Conservation (phyloP, 257 asterid species). For the Pogostemon cablin region DNA sequence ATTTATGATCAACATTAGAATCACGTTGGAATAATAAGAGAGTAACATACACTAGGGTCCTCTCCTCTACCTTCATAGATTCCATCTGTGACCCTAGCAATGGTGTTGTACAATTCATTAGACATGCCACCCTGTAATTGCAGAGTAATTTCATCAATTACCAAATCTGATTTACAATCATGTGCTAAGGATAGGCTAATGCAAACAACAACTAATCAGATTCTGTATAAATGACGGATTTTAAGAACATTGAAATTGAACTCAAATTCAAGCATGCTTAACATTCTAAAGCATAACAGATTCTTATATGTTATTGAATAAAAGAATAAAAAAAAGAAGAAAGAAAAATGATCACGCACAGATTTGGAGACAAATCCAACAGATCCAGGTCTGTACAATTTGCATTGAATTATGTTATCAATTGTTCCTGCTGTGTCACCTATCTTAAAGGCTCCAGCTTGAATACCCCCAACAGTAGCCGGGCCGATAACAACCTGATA, state of each 20-base stretch:
- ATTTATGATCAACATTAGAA: slow-evolving; percentile 23
- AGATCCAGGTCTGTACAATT: slow-evolving; percentile 93
- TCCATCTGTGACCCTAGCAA: slow-evolving; percentile 94
- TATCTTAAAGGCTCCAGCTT: slow-evolving; percentile 98
- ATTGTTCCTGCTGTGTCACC: slow-evolving; percentile 99
- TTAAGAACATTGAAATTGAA: no score
- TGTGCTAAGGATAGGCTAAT: no score
- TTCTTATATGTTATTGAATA: neutral
- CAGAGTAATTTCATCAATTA: slow-evolving; percentile 13
- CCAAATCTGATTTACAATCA: neutral
- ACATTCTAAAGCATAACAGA: neutral
- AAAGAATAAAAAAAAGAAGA: neutral
- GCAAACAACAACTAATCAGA: no score
- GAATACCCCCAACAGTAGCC: slow-evolving; percentile 98
- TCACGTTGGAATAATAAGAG: slow-evolving; percentile 6
- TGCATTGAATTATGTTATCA: slow-evolving; percentile 91
- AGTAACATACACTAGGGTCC: slow-evolving; percentile 4
- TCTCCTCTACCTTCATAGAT: slow-evolving; percentile 73
- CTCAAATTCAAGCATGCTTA: neutral
- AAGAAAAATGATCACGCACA: slow-evolving; percentile 47
- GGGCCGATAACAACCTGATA: slow-evolving; percentile 91
- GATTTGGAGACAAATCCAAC: slow-evolving; percentile 99
- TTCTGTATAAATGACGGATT: no score
- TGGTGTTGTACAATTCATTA: slow-evolving; percentile 80
- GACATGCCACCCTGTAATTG: slow-evolving; percentile 94